Conservation (phyloP, 2,329 filamentous ascomycete genomes). For the Parastagonospora avenae region DNA sequence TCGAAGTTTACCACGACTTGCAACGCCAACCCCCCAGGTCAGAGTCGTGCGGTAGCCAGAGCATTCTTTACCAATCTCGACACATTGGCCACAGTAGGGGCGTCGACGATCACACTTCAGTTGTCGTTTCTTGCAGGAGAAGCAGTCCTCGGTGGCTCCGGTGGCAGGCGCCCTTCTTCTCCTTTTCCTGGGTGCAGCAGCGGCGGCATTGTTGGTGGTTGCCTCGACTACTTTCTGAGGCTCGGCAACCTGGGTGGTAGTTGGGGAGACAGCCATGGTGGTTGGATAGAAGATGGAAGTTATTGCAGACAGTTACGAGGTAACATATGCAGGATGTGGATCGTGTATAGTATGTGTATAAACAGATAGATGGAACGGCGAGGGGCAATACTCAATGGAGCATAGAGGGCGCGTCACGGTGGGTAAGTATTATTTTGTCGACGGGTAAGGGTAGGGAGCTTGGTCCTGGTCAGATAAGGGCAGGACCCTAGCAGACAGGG, state of each 20-base stretch:
- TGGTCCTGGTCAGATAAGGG: conserved; percentile 47
- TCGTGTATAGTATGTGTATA: conserved; percentile 38
- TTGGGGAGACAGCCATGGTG: conserved; percentile 42
- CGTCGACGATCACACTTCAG: conserved; percentile 87
- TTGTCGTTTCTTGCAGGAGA: conserved; percentile 83
- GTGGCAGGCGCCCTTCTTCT: conserved; percentile 86
- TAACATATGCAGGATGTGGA: conserved; percentile 41
- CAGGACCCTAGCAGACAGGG: conserved; percentile 35
- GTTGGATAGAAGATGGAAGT: conserved; percentile 15
- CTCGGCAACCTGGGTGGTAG: conserved; percentile 39
- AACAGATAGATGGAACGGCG: conserved; percentile 42
- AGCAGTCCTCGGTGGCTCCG: conserved; percentile 93
- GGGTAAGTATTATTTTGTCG: conserved; percentile 48
- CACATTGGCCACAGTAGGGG: conserved; percentile 93
- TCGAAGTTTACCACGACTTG: conserved; percentile 91
- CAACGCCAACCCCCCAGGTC: conserved; percentile 95
- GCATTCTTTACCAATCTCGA: conserved; percentile 90
- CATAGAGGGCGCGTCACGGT: conserved; percentile 44
- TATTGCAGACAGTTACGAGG: conserved; percentile 31
- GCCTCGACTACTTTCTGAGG: conserved; percentile 36
- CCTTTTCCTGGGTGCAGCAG: conserved; percentile 62
- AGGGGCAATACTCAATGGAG: conserved; percentile 46
- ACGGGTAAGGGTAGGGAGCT: conserved; percentile 36
- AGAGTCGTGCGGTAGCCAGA: conserved; percentile 95
- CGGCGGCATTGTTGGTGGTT: conserved; percentile 33